phyloP scores from a whole-genome alignment of 2,329 filamentous ascomycete species.

The Rutstroemia sp. region DNA sequence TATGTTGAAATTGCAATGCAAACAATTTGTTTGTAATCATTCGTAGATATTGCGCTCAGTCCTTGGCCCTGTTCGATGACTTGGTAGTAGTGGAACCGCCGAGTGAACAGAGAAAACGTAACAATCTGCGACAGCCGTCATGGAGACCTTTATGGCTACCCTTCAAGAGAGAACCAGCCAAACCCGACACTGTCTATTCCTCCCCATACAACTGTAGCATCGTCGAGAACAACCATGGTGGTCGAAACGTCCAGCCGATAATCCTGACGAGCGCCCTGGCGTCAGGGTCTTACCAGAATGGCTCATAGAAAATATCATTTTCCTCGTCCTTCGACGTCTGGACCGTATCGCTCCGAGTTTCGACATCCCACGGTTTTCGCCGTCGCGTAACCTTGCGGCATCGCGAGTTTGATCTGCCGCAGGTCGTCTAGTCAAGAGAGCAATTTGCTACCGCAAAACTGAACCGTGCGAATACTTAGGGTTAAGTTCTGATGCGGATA shows the following conservation, averaged over 20 bases:
- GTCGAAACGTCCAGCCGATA: slow-evolving; percentile 58
- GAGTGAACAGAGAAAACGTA: slow-evolving; percentile 24
- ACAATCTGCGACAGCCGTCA: slow-evolving; percentile 19
- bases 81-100: slow-evolving; percentile 13
- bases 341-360: slow-evolving; percentile 45
- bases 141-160: slow-evolving; percentile 45
- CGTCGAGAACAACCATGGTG: slow-evolving; percentile 47
- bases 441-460: slow-evolving; percentile 67
- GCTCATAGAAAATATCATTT: slow-evolving; percentile 66
- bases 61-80: slow-evolving; percentile 14
- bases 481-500: slow-evolving; percentile 86
- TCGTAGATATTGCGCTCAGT: slow-evolving; percentile 27
- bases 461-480: slow-evolving; percentile 75
- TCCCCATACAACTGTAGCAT: slow-evolving; percentile 32
- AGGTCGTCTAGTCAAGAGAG: slow-evolving; percentile 55
- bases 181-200: slow-evolving; percentile 36
- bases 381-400: slow-evolving; percentile 41
- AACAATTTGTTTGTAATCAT: slow-evolving; percentile 29
- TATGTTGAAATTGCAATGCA: slow-evolving; percentile 21
- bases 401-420: slow-evolving; percentile 23
- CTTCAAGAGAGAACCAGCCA: slow-evolving; percentile 34
- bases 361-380: slow-evolving; percentile 40
- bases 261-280: slow-evolving; percentile 69
- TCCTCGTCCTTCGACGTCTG: slow-evolving; percentile 42
- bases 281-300: slow-evolving; percentile 65